A percentile compares a stretch with the other conserved stretches of the same genome.
Conservation (phyloP, 2,329 filamentous ascomycete genomes). For the Stemphylium lycopersici region DNA sequence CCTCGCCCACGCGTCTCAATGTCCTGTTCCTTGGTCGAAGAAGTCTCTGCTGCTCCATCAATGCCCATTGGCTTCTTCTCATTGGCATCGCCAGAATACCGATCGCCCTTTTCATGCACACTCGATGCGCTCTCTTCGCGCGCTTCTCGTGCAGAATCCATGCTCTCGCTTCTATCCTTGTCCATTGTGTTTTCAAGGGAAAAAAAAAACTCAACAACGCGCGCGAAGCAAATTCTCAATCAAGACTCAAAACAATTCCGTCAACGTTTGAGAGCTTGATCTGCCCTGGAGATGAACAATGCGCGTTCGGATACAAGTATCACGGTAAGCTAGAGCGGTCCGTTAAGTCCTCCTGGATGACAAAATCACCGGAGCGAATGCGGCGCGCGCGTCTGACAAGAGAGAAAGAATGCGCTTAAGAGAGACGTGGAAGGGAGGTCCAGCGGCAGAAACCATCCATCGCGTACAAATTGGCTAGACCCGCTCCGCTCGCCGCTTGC, state of each 20-base stretch:
- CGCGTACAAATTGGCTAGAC: neutral
- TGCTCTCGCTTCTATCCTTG: constrained; percentile 1
- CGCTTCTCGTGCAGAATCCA: constrained; percentile 11
- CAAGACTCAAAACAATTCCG: neutral
- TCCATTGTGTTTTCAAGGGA: neutral
- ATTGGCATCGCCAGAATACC: constrained; percentile 7
- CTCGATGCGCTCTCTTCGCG: constrained; percentile 19
- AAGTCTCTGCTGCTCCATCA: constrained; percentile 2
- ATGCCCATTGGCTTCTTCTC: constrained; percentile 24
- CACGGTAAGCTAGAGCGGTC: no score
- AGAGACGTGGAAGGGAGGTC: no score
- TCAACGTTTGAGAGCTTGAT: constrained; percentile 4
- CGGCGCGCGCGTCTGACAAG: constrained; percentile 6
- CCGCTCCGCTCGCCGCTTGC: neutral
- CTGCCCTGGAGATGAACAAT: neutral
- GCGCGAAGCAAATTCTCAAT: no score
- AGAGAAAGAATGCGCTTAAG: neutral
- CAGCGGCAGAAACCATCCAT: no score
- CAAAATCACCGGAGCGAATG: no score
- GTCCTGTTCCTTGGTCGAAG: constrained; percentile 1
- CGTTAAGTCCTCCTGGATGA: no score
- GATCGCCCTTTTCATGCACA: constrained; percentile 18
- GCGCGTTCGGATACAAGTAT: constrained; percentile 20
- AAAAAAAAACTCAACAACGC: neutral
- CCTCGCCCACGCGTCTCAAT: constrained; percentile 1